Evolutionary conservation across 352 stramenopile species (phyloP).

Genomic region (Bremia lactucae): DNA sequence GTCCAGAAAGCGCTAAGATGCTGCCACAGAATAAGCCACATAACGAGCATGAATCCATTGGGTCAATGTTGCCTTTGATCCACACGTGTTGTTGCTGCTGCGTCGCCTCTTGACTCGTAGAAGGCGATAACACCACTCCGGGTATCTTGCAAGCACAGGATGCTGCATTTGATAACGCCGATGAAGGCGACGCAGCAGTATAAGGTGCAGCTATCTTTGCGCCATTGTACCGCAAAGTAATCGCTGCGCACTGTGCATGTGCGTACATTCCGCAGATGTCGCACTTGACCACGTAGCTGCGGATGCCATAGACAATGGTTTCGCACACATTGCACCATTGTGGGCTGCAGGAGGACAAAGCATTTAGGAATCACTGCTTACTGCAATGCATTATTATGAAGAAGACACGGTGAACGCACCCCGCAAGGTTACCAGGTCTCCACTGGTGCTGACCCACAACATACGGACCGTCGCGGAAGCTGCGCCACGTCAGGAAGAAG

Average conservation of each 20-base stretch:
- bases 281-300: constrained; percentile 78
- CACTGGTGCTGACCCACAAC: constrained; percentile 63
- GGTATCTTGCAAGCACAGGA: constrained; percentile 17
- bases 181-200: not conserved
- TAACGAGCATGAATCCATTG: constrained; percentile 67
- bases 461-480: constrained; percentile 70
- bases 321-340: constrained; percentile 81
- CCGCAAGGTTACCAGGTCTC: constrained; percentile 60
- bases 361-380: too few species aligned
- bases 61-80: constrained; percentile 79
- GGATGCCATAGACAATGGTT: constrained; percentile 70
- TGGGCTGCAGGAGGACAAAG: constrained; percentile 18
- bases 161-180: not conserved
- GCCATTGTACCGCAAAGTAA: constrained; percentile 35
- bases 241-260: constrained; percentile 59
- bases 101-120: constrained; percentile 4
- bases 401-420: constrained; percentile 20
- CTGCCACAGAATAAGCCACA: constrained; percentile 74
- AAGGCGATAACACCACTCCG: constrained; percentile 8
- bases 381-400: not conserved
- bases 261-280: constrained; percentile 80
- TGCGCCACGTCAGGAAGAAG: constrained; percentile 75
- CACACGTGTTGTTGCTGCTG: constrained; percentile 46
- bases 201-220: constrained; percentile 2
- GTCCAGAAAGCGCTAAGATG: constrained; percentile 66